Evolutionary conservation across 306 rosid genomes (phyloP).

Genomic region (Myrica gale): DNA sequence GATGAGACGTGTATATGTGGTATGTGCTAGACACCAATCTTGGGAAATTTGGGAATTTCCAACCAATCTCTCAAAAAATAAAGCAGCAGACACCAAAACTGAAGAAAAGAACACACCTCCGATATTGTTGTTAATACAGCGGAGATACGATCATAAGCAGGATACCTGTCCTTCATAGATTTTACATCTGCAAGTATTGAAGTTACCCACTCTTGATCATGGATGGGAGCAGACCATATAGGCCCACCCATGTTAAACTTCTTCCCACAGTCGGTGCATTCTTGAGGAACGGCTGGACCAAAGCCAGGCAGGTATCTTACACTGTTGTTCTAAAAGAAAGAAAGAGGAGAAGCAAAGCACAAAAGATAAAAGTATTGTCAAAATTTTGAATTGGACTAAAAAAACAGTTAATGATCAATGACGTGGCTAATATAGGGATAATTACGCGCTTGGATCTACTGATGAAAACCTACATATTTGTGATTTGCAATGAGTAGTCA

Average conservation of each 20-base stretch:
- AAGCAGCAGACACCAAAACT: background rate
- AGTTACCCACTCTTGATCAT: slow-evolving; percentile 91
- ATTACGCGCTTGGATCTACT: background rate
- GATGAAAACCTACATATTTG: background rate
- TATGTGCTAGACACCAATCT: background rate
- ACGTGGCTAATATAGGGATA: background rate
- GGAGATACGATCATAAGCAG: slow-evolving; percentile 83
- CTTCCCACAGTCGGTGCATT: slow-evolving; percentile 88
- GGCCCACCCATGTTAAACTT: slow-evolving; percentile 96
- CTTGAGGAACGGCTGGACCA: slow-evolving; percentile 89
- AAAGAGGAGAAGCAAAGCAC: slow-evolving; percentile 13
- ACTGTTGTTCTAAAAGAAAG: slow-evolving; percentile 62
- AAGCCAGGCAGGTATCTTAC: slow-evolving; percentile 83
- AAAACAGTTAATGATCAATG: background rate
- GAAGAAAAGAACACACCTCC: slow-evolving; percentile 49
- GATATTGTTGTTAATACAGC: slow-evolving; percentile 87
- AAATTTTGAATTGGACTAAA: background rate
- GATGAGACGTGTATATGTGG: background rate
- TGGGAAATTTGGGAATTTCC: background rate
- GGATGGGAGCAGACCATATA: slow-evolving; percentile 96
- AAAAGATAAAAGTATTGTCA: background rate
- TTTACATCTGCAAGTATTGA: slow-evolving; percentile 70
- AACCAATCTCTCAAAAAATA: background rate
- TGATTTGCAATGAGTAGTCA: background rate
- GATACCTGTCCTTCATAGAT: slow-evolving; percentile 70